phyloP scores from a whole-genome alignment of 1,139 yeast genomes.

The Sugiyamaella grinbergsii region DNA sequence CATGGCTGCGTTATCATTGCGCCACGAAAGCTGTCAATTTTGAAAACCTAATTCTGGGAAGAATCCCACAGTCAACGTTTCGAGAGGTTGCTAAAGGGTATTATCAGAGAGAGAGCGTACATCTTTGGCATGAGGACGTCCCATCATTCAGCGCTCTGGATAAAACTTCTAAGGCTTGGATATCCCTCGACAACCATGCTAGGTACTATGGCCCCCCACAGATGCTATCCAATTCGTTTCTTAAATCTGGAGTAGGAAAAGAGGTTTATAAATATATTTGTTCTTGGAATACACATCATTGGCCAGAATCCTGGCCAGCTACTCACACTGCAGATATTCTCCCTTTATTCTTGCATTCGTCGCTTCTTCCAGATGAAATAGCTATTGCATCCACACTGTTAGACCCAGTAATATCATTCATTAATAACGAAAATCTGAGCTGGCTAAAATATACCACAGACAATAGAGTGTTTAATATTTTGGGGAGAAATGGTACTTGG shows the following conservation, averaged over 20 bases:
- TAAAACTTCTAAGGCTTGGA: conserved; percentile 2
- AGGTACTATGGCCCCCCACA: conserved; percentile 18
- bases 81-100: background rate
- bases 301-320: conserved; percentile 18
- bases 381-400: background rate
- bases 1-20: conserved; percentile 10
- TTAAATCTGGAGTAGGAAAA: background rate
- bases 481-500: conserved; percentile 11
- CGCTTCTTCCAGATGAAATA: conserved; percentile 1
- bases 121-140: background rate
- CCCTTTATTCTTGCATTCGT: conserved; percentile 15
- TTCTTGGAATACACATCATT: conserved; percentile 13
- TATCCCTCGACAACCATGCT: conserved; percentile 16
- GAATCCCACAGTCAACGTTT: conserved; percentile 3
- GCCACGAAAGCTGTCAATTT: background rate
- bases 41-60: background rate
- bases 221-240: background rate
- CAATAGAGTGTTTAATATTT: conserved; percentile 2
- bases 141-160: background rate
- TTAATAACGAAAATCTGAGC: background rate
- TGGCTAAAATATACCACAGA: conserved; percentile 3
- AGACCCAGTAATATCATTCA: conserved; percentile 9
- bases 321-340: conserved; percentile 20
- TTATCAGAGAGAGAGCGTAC: background rate
- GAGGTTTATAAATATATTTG: conserved; percentile 6